phyloP scores from a whole-genome alignment of 805 yeast species.

The Phaffomyces antillensis region DNA sequence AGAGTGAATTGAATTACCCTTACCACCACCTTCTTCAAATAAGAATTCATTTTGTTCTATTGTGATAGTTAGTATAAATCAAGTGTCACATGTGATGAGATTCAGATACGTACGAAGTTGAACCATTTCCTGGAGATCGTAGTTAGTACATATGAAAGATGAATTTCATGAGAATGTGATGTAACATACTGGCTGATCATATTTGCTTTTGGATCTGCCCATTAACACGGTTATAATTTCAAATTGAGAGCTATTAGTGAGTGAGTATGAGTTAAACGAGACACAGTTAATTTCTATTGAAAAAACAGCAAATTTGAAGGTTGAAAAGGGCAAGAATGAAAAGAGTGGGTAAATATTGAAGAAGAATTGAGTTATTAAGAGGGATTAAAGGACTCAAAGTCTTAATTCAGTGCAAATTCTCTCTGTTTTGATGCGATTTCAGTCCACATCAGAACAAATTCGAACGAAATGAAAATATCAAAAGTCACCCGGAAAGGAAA shows the following conservation, averaged over 20 bases:
- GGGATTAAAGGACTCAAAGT: no score
- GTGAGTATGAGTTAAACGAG: neutral
- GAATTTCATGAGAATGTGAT: no score
- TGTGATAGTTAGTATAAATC: conserved; percentile 4
- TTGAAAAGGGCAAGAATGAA: neutral
- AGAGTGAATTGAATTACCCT: conserved; percentile 49
- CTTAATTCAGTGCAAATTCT: no score
- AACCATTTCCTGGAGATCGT: conserved; percentile 30
- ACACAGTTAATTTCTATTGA: neutral
- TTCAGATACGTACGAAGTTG: conserved; percentile 23
- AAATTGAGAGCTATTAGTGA: neutral
- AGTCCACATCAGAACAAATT: no score
- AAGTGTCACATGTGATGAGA: neutral
- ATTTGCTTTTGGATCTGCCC: conserved; percentile 13
- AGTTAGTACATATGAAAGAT: neutral
- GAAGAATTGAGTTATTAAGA: no score
- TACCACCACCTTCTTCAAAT: conserved; percentile 64
- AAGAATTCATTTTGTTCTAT: conserved; percentile 46
- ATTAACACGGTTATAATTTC: conserved; percentile 1
- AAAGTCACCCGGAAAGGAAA: no score
- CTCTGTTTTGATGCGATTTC: no score
- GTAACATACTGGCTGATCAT: conserved; percentile 17
- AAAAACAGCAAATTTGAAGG: neutral
- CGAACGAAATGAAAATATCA: no score
- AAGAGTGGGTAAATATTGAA: no score